Base-by-base conservation (phyloP, 1,139 yeast species). In the Saccharomyces hybrid region DNA sequence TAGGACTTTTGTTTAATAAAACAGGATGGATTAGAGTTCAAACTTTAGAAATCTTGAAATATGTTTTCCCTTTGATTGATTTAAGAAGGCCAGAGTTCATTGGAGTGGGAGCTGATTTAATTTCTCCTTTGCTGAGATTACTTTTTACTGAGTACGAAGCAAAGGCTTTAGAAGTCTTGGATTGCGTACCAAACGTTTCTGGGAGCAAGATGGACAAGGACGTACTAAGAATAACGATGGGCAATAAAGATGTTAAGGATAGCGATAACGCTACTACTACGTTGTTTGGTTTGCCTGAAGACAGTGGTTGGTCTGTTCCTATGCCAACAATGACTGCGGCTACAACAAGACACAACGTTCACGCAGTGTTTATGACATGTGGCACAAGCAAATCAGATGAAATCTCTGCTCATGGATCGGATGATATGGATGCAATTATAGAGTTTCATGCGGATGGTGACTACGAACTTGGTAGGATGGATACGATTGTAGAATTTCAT, bases 241-340 rank as follows among this genome's bases (percentile, higher is more conserved):
- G 98, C 11, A 89, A 88, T 62, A 76, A 85, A 16, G 81, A 88
- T 2, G 76, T 86, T 64, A 81, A 86, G 63, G 88, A 86, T 59
- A 95, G 88, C 62, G 87, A 86, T 64, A 97, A 88, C 61, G 83
- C 82, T 61, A 85, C 95, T 1, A 93, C 95, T 0, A 89, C 97
- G 0, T 74, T 93, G 54, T 95, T 90, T 75, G 99, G 99, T 14
- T 84, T 91, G 24, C 99, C 99, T 0, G 97, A 90, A 57, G 96
- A 88, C n/a, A 84, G 85, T 66, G 99, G 99, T 0, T 95, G 99
- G 99, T 85, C 97, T 0, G 84, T 95, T 51, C 96, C 98, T 1
- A 86, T 88, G 93, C 97, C 98, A 0, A 88, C 91, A 0, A 82
- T 88, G 38, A 85, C 95, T 0, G 89, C 97, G 0, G 86, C 95